A percentile compares a stretch with the other conserved stretches of the same genome.
Conservation (phyloP, 306 rosid species). For the Acacia confusa region DNA sequence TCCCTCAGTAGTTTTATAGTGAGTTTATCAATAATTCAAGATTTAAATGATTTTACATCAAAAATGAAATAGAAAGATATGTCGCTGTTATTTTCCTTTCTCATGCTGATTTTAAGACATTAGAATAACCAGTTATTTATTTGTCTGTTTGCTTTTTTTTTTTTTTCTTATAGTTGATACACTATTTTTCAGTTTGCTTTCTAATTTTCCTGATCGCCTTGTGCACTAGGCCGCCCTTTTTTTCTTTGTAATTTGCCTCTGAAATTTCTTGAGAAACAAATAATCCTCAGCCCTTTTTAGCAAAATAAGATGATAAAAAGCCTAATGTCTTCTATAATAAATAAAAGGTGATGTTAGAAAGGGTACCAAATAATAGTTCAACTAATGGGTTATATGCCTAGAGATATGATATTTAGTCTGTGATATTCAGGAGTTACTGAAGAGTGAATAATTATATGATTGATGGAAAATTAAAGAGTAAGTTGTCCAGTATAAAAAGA, state of each 20-base stretch:
- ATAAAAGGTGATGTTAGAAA: background rate
- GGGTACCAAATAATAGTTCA: background rate
- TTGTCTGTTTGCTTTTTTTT: background rate
- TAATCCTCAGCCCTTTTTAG: background rate
- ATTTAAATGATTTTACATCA: constrained; percentile 8
- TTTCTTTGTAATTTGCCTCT: background rate
- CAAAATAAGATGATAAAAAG: background rate
- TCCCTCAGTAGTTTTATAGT: background rate
- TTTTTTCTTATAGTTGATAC: background rate
- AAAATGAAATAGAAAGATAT: background rate
- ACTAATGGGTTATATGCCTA: background rate
- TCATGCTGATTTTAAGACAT: background rate
- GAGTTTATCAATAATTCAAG: background rate
- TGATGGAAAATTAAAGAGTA: background rate
- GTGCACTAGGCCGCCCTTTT: too few species aligned
- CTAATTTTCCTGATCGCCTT: background rate
- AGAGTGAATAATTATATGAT: background rate
- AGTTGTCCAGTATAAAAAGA: background rate
- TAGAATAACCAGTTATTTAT: background rate
- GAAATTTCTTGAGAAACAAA: constrained; percentile 6
- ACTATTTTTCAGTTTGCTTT: background rate
- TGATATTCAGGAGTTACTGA: background rate
- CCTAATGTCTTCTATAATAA: background rate
- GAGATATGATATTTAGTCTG: background rate
- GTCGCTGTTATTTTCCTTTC: background rate